Base-by-base conservation (phyloP, 176 grass and related monocot genomes). In the Carex kokanica region DNA sequence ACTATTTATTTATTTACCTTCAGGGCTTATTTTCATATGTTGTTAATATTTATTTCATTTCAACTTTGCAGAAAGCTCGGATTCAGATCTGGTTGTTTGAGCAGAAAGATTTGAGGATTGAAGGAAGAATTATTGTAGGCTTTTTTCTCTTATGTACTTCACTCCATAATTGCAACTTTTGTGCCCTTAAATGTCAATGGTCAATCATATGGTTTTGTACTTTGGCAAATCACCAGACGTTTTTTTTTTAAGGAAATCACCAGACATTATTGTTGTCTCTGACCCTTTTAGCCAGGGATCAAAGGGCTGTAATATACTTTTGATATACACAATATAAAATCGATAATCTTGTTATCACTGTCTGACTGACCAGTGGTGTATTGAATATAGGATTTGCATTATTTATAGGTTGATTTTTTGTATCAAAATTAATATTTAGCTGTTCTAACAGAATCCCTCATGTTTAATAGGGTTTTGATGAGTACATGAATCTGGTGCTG, bases 401-500 rank as follows among this genome's bases (percentile, higher is more conserved):
- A 70, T 70, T 11, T 24, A 63, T 63, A 7, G 20, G 51, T 53
- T 17, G 29, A 6, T 7, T 53, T 52, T 52, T 14, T 53, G 27
- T 25, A 38, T 53, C 9, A 32, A 67, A 84, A 49, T 14, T 6
- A 79, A 8, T 78, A 27, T 63, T 16, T 29, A 29, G 40, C 11
- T 89, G 24, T 21, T 18, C 71, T 53, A 74, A 74, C 73, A 56
- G 53, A 77, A 56, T 55, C 25, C 53, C 38, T 81, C 21, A 53
- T 81, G 5, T 81, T 61, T 62, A 80, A 67, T 78, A 99, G 96
- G 97, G 93, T 16, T 99, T 99, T 82, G 93, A 99, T 49, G 97
- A 99, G 87, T 99, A 99, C 88, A 99, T 99, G 97, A 99, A 99
- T 79, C 86, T 99, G 85, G 97, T 99, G 62, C 93, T 99, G 0